These are phyloP conservation scores for Kluyveromyces nonfermentans DNA, from an alignment of 805 yeast species.

Conservation along the genomic window DNA sequence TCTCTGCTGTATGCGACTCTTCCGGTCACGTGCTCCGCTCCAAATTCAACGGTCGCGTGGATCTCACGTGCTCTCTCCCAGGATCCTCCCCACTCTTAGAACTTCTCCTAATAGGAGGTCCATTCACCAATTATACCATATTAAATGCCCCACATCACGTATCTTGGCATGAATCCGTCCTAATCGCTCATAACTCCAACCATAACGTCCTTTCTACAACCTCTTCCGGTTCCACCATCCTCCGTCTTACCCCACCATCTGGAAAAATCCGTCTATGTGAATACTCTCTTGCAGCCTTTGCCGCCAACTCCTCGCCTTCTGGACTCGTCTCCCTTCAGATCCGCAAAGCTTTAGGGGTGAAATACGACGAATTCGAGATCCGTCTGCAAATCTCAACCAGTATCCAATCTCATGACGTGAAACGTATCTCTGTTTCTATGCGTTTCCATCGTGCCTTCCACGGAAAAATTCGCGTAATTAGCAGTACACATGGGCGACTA, in stretches of 20 bases:
- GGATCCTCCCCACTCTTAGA: conserved; percentile 63
- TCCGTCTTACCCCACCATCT: conserved; percentile 83
- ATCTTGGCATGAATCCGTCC: conserved; percentile 1
- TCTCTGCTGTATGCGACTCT: conserved; percentile 40
- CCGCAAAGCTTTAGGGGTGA: conserved; percentile 27
- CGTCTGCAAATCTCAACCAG: conserved; percentile 29
- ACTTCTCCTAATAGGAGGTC: conserved; percentile 38
- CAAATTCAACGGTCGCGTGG: conserved; percentile 53
- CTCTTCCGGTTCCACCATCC: conserved; percentile 34
- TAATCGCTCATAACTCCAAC: background rate
- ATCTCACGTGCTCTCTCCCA: conserved; percentile 58
- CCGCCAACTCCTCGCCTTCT: conserved; percentile 3
- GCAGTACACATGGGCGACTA: conserved; percentile 75
- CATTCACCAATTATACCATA: background rate
- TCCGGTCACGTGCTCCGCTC: conserved; percentile 13
- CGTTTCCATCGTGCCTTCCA: conserved; percentile 14
- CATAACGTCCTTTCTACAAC: background rate
- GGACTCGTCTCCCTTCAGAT: conserved; percentile 27
- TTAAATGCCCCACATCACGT: background rate
- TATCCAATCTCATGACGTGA: conserved; percentile 38
- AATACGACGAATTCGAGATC: conserved; percentile 34
- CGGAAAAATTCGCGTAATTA: conserved; percentile 41
- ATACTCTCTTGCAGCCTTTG: conserved; percentile 45
- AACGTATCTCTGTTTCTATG: conserved; percentile 37
- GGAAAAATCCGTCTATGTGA: conserved; percentile 56